These are phyloP conservation scores for Phytophthora pluvialis DNA, from an alignment of 352 stramenopile species.

Conservation along the genomic window DNA sequence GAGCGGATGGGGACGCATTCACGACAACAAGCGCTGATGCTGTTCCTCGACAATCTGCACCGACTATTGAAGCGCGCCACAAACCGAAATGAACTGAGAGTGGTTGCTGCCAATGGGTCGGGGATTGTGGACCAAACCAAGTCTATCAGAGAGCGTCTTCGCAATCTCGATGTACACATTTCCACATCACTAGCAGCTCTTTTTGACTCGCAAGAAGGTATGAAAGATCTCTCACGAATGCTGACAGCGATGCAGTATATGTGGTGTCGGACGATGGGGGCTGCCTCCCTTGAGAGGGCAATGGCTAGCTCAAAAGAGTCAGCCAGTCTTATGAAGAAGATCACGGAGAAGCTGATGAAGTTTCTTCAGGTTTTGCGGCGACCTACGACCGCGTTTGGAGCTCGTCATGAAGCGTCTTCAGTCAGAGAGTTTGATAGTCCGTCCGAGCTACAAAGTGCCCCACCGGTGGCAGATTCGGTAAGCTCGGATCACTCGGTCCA, in stretches of 20 bases:
- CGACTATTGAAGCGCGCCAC: constrained; percentile 43
- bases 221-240: constrained; percentile 36
- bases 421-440: constrained; percentile 6
- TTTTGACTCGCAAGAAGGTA: constrained; percentile 20
- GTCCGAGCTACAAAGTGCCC: neutral
- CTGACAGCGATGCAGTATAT: constrained; percentile 52
- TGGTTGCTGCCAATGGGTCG: constrained; percentile 44
- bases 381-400: constrained; percentile 5
- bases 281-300: constrained; percentile 25
- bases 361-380: constrained; percentile 1
- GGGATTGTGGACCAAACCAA: constrained; percentile 46
- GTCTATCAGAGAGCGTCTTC: constrained; percentile 30
- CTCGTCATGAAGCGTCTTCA: neutral
- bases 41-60: constrained; percentile 58
- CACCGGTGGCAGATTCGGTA: neutral
- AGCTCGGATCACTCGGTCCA: constrained; percentile 11
- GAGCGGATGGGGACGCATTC: constrained; percentile 37
- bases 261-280: constrained; percentile 45
- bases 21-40: constrained; percentile 32
- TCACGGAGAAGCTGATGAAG: constrained; percentile 17
- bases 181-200: constrained; percentile 20
- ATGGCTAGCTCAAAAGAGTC: constrained; percentile 36
- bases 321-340: constrained; percentile 18
- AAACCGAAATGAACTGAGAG: constrained; percentile 56
- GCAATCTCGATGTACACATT: constrained; percentile 34